Percentiles rank a stretch among this genome's conserved stretches.
phyloP scores from a whole-genome alignment of 2,329 filamentous ascomycete species.

The Alternaria hordeiaustralica region DNA sequence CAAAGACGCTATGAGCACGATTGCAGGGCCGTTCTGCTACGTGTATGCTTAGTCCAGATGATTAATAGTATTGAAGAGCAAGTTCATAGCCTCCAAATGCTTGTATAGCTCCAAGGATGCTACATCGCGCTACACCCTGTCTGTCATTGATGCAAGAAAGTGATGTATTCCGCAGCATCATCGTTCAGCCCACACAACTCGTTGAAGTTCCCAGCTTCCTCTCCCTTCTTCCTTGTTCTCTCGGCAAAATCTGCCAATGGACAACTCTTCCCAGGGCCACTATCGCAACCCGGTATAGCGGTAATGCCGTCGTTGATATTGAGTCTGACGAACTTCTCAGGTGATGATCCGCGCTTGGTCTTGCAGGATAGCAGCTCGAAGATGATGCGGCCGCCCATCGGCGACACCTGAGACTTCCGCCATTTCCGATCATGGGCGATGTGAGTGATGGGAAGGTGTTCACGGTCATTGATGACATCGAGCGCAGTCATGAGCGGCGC shows the following conservation, averaged over 20 bases:
- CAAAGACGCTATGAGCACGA: conserved; percentile 49
- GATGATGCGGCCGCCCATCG: conserved; percentile 64
- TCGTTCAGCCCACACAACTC: conserved; percentile 56
- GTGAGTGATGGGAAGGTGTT: conserved; percentile 56
- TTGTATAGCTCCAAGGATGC: background rate
- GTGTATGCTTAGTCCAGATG: conserved; percentile 40
- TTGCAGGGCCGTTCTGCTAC: conserved; percentile 54
- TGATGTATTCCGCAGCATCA: conserved; percentile 52
- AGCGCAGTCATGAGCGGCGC: conserved; percentile 62
- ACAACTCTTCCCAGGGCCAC: conserved; percentile 58
- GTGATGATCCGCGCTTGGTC: background rate
- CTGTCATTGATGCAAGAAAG: conserved; percentile 56
- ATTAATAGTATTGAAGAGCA: conserved; percentile 5
- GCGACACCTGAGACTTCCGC: conserved; percentile 62
- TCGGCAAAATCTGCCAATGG: conserved; percentile 53
- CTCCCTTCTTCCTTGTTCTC: conserved; percentile 50
- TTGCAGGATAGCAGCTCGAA: conserved; percentile 59
- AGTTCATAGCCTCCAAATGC: background rate
- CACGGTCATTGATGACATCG: conserved; percentile 54
- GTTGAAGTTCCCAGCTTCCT: conserved; percentile 56
- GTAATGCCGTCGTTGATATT: conserved; percentile 66
- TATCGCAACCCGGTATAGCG: conserved; percentile 55
- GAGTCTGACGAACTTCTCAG: conserved; percentile 55
- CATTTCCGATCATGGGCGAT: conserved; percentile 56
- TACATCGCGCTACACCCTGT: background rate